A percentile compares a stretch with the other conserved stretches of the same genome.
phyloP scores from a whole-genome alignment of 2,329 filamentous ascomycete species.

The Cladosporium sp. region DNA sequence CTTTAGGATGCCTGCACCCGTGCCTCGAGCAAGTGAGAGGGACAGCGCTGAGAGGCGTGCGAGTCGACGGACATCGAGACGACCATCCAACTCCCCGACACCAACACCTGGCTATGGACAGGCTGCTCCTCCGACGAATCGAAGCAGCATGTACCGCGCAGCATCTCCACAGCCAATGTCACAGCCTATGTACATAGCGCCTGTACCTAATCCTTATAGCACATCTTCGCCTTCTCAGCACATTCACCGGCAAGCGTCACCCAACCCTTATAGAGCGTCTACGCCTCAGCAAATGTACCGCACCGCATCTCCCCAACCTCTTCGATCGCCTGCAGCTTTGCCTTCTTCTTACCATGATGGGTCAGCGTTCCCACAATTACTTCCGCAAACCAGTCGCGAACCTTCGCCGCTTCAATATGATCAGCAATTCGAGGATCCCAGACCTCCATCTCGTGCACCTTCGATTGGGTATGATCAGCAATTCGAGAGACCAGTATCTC shows the following conservation, averaged over 20 bases:
- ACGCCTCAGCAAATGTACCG: constrained; percentile 29
- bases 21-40: constrained; percentile 23
- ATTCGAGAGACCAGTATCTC: not conserved
- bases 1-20: constrained; percentile 30
- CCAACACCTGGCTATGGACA: constrained; percentile 33
- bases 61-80: not conserved
- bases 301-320: constrained; percentile 34
- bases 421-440: not conserved
- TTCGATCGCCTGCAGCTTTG: constrained; percentile 41
- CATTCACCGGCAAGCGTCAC: not conserved
- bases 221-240: constrained; percentile 17
- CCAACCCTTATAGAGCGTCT: not conserved
- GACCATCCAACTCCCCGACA: constrained; percentile 29
- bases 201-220: constrained; percentile 16
- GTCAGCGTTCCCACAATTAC: constrained; percentile 29
- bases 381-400: constrained; percentile 20
- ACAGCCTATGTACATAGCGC: constrained; percentile 13
- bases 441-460: not conserved
- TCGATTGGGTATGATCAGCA: constrained; percentile 33
- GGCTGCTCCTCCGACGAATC: not conserved
- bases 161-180: constrained; percentile 18
- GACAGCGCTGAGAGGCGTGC: constrained; percentile 15
- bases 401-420: constrained; percentile 23
- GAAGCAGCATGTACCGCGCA: constrained; percentile 18
- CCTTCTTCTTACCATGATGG: constrained; percentile 33